These are phyloP conservation scores for Saccharomyces jurei DNA, from an alignment of 805 yeast genomes.

Conservation along the genomic window DNA sequence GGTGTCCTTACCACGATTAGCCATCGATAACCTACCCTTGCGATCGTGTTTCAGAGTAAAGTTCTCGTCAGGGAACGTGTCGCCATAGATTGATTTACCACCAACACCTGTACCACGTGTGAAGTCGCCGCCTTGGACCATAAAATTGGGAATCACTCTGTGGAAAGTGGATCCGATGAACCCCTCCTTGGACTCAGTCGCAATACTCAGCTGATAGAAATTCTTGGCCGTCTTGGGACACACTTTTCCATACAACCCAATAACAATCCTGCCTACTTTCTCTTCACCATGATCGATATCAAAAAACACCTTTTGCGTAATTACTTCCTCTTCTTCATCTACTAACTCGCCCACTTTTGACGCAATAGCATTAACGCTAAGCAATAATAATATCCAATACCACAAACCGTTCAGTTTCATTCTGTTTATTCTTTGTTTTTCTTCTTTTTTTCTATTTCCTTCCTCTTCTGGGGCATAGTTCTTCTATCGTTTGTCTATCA, in stretches of 20 bases:
- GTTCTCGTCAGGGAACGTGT: slow-evolving; percentile 62
- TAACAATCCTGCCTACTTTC: slow-evolving; percentile 69
- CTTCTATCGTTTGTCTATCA: neutral
- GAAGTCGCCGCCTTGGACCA: slow-evolving; percentile 94
- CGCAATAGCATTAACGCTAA: neutral
- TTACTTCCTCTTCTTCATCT: neutral
- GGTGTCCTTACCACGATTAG: slow-evolving; percentile 94
- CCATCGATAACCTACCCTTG: slow-evolving; percentile 83
- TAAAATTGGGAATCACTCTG: slow-evolving; percentile 90
- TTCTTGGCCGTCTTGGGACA: slow-evolving; percentile 91
- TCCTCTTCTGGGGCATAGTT: neutral
- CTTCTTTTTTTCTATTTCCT: neutral
- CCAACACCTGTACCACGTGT: slow-evolving; percentile 89
- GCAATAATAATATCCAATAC: neutral
- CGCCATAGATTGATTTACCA: slow-evolving; percentile 80
- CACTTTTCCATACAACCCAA: slow-evolving; percentile 76
- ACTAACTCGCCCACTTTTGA: neutral
- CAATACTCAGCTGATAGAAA: slow-evolving; percentile 86
- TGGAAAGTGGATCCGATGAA: slow-evolving; percentile 82
- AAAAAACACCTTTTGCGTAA: slow-evolving; percentile 51
- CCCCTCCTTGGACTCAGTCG: slow-evolving; percentile 80
- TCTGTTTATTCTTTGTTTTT: neutral
- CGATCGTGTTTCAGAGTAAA: slow-evolving; percentile 60
- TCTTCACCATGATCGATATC: slow-evolving; percentile 65
- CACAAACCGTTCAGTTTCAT: neutral